Base-by-base conservation (phyloP, 139 green algal species). In the Chlamydomonas urium region DNA sequence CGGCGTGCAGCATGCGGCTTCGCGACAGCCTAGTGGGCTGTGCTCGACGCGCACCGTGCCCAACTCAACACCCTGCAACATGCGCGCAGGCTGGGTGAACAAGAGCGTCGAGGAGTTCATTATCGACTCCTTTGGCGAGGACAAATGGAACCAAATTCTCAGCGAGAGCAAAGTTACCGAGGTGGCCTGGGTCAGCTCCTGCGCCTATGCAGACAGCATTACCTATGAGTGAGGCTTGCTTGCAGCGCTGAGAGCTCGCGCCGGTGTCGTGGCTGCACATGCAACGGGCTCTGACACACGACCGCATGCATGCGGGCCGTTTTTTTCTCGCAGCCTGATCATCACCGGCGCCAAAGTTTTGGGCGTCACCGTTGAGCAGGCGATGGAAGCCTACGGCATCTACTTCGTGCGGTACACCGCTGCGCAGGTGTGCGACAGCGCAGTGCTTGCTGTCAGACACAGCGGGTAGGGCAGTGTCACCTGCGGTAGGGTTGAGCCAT, bases 151-250 rank as follows among this genome's bases (percentile, higher is more conserved):
- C 6, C 10, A 28, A 31, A 63, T 63, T 31, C 53, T 63, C 6
- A 31, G 6, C 10, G 53, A 28, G 21, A 35, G 24, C 24, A 17
- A 6, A 31, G n/a, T 29, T 6, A 34, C 53, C 24, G n/a, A n/a
- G n/a, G 14, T 31, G 10, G 10, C 53, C 10, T 68, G 56, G 56
- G 69, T 75, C 6, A 60, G 36, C 24, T 53, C 23, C 28, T 86
- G 81, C 45, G 74, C 81, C 0, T 86, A 83, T 66, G 48, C 58
- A 0, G 76, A 86, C 70, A 73, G 78, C 34, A 38, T 79, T 45
- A 86, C 76, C 0, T 86, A 86, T n/a, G 74, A 83, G 70, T 83
- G 58, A 72, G 77, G 42, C 42, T n/a, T 53, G 42, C 42, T n/a
- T n/a, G n/a, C n/a, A n/a, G n/a, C n/a, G n/a, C n/a, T n/a, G n/a